Evolutionary conservation across 768 basidiomycete genomes (phyloP).

Genomic region (Leccinellum luteum): DNA sequence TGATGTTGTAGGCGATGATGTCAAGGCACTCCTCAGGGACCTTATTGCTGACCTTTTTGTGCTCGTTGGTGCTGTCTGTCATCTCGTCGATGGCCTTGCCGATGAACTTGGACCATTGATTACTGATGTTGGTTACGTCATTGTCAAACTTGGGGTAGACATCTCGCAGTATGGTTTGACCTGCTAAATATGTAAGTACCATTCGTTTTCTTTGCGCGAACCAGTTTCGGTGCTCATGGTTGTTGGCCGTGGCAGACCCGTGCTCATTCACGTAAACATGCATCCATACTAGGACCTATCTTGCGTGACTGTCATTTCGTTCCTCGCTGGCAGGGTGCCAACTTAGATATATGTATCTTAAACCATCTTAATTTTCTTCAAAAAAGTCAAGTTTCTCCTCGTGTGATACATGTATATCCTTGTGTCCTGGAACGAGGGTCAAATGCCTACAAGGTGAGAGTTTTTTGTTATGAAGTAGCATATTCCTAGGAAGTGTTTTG

Average conservation of each 20-base stretch:
- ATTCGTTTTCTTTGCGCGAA: neutral
- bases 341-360: neutral
- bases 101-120: slow-evolving; percentile 22
- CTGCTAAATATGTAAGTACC: slow-evolving; percentile 14
- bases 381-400: neutral
- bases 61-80: slow-evolving; percentile 14
- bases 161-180: slow-evolving; percentile 17
- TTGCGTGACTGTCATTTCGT: neutral
- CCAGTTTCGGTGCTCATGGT: neutral
- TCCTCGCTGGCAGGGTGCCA: neutral
- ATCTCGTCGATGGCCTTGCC: slow-evolving; percentile 25
- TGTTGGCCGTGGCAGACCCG: neutral
- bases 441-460: too few species aligned
- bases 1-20: neutral
- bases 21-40: neutral
- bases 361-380: neutral
- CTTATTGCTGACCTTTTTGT: slow-evolving; percentile 9
- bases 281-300: neutral
- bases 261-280: neutral
- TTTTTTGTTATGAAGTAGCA: too few species aligned
- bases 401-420: too few species aligned
- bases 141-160: slow-evolving; percentile 22
- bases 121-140: slow-evolving; percentile 13
- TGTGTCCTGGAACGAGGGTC: too few species aligned
- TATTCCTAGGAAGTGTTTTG: too few species aligned